Evolutionary conservation across 768 basidiomycete genomes (phyloP).

Genomic region (Trametes gibbosa): DNA sequence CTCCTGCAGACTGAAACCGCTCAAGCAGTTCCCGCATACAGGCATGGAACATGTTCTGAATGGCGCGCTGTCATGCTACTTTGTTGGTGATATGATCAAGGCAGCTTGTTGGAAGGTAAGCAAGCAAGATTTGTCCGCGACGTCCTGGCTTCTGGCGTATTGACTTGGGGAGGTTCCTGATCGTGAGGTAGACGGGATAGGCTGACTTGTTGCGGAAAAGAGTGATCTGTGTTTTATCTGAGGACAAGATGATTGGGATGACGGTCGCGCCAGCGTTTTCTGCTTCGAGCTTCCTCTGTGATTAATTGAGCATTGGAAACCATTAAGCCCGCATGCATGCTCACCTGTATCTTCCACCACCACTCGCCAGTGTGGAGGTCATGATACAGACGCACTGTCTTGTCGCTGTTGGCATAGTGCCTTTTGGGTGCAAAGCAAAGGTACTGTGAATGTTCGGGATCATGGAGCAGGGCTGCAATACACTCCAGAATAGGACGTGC

Average conservation of each 20-base stretch:
- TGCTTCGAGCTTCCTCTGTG: too few species aligned
- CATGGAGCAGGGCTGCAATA: slow-evolving; percentile 32
- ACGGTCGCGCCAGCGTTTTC: slow-evolving; percentile 23
- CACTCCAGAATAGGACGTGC: slow-evolving; percentile 34
- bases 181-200: slow-evolving; percentile 31
- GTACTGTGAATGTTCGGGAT: slow-evolving; percentile 30
- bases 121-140: slow-evolving; percentile 21
- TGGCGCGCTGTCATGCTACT: slow-evolving; percentile 22
- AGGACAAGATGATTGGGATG: slow-evolving; percentile 26
- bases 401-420: slow-evolving; percentile 33
- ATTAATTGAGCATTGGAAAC: too few species aligned
- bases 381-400: slow-evolving; percentile 29
- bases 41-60: slow-evolving; percentile 38
- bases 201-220: slow-evolving; percentile 27
- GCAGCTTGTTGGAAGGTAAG: too few species aligned
- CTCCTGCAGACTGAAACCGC: slow-evolving; percentile 31
- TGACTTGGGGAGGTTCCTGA: slow-evolving; percentile 28
- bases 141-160: slow-evolving; percentile 16
- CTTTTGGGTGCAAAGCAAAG: slow-evolving; percentile 35
- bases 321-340: slow-evolving; percentile 1
- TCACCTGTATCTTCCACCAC: slow-evolving; percentile 47
- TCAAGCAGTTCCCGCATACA: slow-evolving; percentile 31
- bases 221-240: too few species aligned
- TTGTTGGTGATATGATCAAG: slow-evolving; percentile 15
- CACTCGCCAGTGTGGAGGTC: too few species aligned